Conservation (phyloP, 106 monocot genomes). For the Phalaenopsis equestris region DNA sequence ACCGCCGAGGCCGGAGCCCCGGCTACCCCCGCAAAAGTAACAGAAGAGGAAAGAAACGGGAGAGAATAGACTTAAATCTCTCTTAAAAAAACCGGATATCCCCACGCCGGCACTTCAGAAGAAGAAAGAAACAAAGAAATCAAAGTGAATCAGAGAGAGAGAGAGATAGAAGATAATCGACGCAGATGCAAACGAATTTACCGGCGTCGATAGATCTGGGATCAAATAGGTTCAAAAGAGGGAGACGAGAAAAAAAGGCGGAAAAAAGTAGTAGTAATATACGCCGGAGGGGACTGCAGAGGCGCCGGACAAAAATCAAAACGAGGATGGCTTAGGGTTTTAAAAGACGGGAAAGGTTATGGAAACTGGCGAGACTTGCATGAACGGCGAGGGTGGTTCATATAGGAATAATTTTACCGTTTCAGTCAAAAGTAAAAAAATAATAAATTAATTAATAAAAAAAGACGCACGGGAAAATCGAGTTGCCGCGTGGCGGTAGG, state of each 20-base stretch:
- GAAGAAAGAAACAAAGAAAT: constrained; percentile 14
- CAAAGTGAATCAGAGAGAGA: neutral
- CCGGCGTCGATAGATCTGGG: neutral
- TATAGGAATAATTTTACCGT: constrained; percentile 2
- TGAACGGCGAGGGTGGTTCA: constrained; percentile 2
- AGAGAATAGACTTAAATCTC: constrained; percentile 25
- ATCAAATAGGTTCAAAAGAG: neutral
- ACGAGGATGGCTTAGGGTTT: neutral
- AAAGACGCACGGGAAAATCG: too few relatives aligned
- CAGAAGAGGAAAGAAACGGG: constrained; percentile 19
- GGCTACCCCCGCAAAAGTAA: constrained; percentile 98
- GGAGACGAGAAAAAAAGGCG: neutral
- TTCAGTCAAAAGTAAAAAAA: neutral
- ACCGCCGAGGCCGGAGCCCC: constrained; percentile 99
- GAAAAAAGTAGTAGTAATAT: neutral
- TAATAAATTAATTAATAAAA: too few relatives aligned
- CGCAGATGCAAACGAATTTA: neutral
- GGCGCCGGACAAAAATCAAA: neutral
- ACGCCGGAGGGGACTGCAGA: neutral
- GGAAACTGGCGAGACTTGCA: constrained; percentile 14
- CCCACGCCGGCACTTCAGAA: constrained; percentile 75
- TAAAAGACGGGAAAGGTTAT: neutral
- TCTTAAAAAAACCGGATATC: constrained; percentile 24
- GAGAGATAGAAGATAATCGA: neutral
- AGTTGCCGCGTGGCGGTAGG: too few relatives aligned